Evolutionary conservation across 1,139 yeast species (phyloP), one percentile per base, ranked within the genome.

Genomic region (Groenewaldozyma sp.): DNA sequence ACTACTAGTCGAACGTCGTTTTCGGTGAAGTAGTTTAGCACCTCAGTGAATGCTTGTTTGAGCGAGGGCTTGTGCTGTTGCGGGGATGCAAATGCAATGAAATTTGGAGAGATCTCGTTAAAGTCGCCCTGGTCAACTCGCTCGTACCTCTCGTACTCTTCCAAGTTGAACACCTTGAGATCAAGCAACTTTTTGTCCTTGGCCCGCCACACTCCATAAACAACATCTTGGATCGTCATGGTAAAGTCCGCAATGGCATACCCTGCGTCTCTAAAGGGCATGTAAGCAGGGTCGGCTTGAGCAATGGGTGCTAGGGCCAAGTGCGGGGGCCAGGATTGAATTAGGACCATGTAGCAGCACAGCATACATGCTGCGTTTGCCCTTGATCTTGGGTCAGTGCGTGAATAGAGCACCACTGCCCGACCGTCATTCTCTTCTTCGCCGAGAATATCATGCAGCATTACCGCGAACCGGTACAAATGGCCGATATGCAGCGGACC

Each of bases 251-350:
- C 95, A 43, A 79, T 81, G 3, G 95, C 83, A 60, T 91, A 91
- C 1, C 98, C 98, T 0, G 98, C 98, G 60, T 91, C 98, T 58
- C 98, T 71, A 60, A 88, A 91, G 1, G 91, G 81, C 79, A 82
- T 88, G 52, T 88, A 80, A 2, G 98, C 96, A 1, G 95, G 96
- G 37, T 82, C 91, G 3, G 82, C 77, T 59, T 91, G 97, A 2
- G 94, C 78, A 41, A 91, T 74, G 1, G 98, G 98, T 47, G 94
- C 96, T 48, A 91, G 67, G 0, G 91, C 98, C 60, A 91, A 91
- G 60, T 91, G 98, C 0, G 98, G 98, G 1, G 96, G 87, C 98
- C 98, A 91, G 16, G 88, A 81, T 59, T 91, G 98, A 14, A 91
- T 88, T 45, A 91, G 66, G 0, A 91, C 79, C 97, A 91, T 87